These are phyloP conservation scores for Scedosporium boydii DNA, from an alignment of 2,329 filamentous ascomycete species.

Conservation along the genomic window DNA sequence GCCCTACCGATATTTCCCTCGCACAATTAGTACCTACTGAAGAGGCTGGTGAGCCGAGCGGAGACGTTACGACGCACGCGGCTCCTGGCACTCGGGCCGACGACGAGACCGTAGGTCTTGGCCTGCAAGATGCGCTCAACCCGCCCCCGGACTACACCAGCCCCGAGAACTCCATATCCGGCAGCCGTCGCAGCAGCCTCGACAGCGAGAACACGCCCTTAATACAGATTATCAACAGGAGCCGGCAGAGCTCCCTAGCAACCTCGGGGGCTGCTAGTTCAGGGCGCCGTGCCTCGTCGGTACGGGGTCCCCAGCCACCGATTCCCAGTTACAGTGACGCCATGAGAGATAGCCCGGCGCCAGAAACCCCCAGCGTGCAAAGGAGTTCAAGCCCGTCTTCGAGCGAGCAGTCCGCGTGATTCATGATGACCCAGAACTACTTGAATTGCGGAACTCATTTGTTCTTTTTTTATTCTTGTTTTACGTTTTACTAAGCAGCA, in stretches of 20 bases:
- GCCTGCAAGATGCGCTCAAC: slow-evolving; percentile 46
- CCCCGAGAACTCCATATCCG: slow-evolving; percentile 47
- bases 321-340: slow-evolving; percentile 80
- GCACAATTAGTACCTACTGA: slow-evolving; percentile 70
- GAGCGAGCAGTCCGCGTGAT: neutral
- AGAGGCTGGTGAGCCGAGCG: slow-evolving; percentile 62
- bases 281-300: slow-evolving; percentile 3
- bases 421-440: neutral
- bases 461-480: neutral
- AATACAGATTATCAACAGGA: slow-evolving; percentile 40
- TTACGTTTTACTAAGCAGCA: neutral
- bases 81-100: neutral
- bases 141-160: slow-evolving; percentile 66
- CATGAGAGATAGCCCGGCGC: slow-evolving; percentile 28
- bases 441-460: neutral
- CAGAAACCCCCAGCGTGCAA: slow-evolving; percentile 12
- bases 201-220: slow-evolving; percentile 47
- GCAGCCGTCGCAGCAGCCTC: slow-evolving; percentile 45
- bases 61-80: slow-evolving; percentile 8
- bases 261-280: slow-evolving; percentile 16
- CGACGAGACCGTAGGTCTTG: slow-evolving; percentile 31
- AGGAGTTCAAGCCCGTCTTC: slow-evolving; percentile 1
- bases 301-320: slow-evolving; percentile 40
- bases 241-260: slow-evolving; percentile 38
- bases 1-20: slow-evolving; percentile 91